Evolutionary conservation across 768 basidiomycete genomes (phyloP), one percentile per base, ranked within the genome.

Genomic region (Trametes villosa): DNA sequence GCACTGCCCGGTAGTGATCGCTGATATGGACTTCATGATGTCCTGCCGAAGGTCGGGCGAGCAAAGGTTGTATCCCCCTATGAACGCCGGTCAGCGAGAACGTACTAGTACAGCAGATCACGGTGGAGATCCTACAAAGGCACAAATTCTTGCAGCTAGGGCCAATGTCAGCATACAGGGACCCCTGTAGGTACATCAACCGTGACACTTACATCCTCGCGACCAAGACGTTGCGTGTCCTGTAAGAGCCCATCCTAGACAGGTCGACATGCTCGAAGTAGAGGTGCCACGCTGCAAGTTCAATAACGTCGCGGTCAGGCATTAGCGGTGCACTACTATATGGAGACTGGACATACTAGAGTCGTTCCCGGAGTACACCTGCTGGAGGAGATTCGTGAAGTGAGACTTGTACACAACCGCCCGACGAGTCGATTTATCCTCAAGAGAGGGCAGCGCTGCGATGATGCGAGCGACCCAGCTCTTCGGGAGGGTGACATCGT

Each of bases 401-500:
- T 49, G 31, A 30, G 8, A 20, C 9, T 17, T 55, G 22, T 45
- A 45, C 20, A 15, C 36, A 22, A 33, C 29, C 17, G 34, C 22
- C 18, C 24, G 30, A 3, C 9, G 15, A 29, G 30, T 48, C 36
- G 24, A 36, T 33, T 49, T 53, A 15, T 27, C 29, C n/a, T 7
- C 22, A 34, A 62, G 31, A 18, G 12, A 24, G 24, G n/a, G 27
- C 8, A 63, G 20, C 9, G 44, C 1, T 22, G 40, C 22, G 9
- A 30, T n/a, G 22, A 59, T 27, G 24, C 41, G 34, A 36, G 46
- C 29, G 8, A 67, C 24, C 85, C 85, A 88, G 52, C 77, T 80
- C 1, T 77, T 77, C 1, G 86, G 86, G 29, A 88, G 75, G 9
- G 79, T 78, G 33, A 84, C 63, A n/a, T 75, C 74, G 66, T 87